Base-by-base conservation (phyloP, 768 basidiomycete species). In the Cytidiella melzeri region DNA sequence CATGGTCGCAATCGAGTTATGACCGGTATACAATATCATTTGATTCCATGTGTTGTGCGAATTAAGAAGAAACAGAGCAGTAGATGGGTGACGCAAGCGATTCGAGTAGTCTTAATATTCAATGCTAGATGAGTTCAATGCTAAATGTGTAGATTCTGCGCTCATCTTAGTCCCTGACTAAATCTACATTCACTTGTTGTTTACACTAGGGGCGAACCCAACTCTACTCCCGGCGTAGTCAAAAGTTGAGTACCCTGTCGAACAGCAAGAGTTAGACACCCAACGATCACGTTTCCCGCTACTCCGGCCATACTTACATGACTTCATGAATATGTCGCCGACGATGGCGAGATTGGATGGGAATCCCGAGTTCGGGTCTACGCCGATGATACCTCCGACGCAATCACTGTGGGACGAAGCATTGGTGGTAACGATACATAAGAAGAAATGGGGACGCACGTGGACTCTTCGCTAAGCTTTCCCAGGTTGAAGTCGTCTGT, bases 271-370 rank as follows among this genome's bases (percentile, higher is more conserved):
- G 3, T 18, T 37, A 23, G 30, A 25, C 4, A 15, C 18, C 20
- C 36, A 21, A 28, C 12, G 19, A 7, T 11, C 13, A 24, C 4
- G 41, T 19, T 37, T 23, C n/a, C n/a, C n/a, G n/a, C n/a, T n/a
- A n/a, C n/a, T n/a, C n/a, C 5, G 37, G 23, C 6, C 24, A 40
- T 23, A 68, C 79, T 60, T 52, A 80, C 84, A 86, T 9, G 78
- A 81, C 66, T 85, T 86, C 41, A 84, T 59, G 57, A 86, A 84
- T 55, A 73, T 75, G 60, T 76, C 81, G 1, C 80, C 83, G 46
- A 85, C 69, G 62, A 86, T 79, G 12, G 76, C 75, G 21, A 87
- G 65, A 59, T 79, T 67, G 27, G 67, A 47, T 13, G 80, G 74
- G 58, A 82, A 73, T 12, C 68, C 66, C 51, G 67, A 23, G 13